A percentile compares a stretch with the other conserved stretches of the same genome.
Conservation (phyloP, 352 stramenopile species). For the Paralagenidium karlingii region DNA sequence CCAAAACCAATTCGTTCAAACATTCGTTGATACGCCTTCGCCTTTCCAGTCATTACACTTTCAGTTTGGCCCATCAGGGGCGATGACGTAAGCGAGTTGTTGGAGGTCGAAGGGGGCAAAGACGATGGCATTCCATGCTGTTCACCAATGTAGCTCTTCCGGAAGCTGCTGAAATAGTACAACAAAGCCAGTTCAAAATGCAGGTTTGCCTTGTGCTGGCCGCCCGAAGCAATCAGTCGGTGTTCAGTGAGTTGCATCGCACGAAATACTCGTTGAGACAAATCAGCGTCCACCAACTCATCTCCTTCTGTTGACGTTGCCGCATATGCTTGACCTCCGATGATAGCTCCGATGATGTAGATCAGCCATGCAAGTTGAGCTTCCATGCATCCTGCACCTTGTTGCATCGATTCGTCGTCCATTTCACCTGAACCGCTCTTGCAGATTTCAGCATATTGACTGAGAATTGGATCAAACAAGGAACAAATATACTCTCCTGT, state of each 20-base stretch:
- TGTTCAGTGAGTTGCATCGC: slow-evolving; percentile 94
- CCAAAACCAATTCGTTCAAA: slow-evolving; percentile 96
- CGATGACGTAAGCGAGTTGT: slow-evolving; percentile 44
- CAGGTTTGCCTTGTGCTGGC: slow-evolving; percentile 73
- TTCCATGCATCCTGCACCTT: slow-evolving; percentile 86
- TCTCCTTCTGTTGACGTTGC: slow-evolving; percentile 87
- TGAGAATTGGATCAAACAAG: slow-evolving; percentile 92
- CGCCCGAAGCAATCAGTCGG: slow-evolving; percentile 82
- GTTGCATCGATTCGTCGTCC: slow-evolving; percentile 26
- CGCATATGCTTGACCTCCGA: slow-evolving; percentile 92
- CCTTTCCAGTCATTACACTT: slow-evolving; percentile 78
- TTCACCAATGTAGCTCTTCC: slow-evolving; percentile 87
- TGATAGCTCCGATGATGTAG: slow-evolving; percentile 93
- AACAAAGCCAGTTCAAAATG: slow-evolving; percentile 93
- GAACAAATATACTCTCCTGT: slow-evolving; percentile 89
- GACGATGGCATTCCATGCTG: slow-evolving; percentile 80
- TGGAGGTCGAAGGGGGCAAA: slow-evolving; percentile 29
- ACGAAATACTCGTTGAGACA: slow-evolving; percentile 94
- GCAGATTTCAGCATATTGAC: slow-evolving; percentile 86
- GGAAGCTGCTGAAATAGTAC: slow-evolving; percentile 95
- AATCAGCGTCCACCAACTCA: slow-evolving; percentile 90
- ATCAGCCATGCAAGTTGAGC: slow-evolving; percentile 96
- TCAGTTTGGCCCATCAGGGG: slow-evolving; percentile 74
- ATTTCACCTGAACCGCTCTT: slow-evolving; percentile 27
- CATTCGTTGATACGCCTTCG: slow-evolving; percentile 95